Evolutionary conservation across 805 yeast genomes (phyloP), one percentile per base, ranked within the genome.

Genomic region (Jamesozyma rosinii): DNA sequence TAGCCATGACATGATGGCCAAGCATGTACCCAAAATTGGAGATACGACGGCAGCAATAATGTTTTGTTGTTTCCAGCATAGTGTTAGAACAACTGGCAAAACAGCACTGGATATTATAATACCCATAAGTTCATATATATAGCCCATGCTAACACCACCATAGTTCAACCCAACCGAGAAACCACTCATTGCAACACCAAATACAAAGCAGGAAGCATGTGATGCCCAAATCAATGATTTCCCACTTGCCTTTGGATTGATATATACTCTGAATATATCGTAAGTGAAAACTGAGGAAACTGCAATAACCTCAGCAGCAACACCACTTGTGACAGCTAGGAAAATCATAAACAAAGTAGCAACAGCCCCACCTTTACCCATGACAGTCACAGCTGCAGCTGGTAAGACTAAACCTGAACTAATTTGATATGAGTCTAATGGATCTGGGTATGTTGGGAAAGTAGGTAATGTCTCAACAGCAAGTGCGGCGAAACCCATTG

Each of bases 241-340:
- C 52, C 95, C 92, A 6, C 74, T 61, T 4, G 95, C 95, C 21
- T 69, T 67, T 38, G 95, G 94, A 57, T 85, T 77, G 55, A 87
- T 66, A 65, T 88, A 87, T 21, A 79, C 74, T 65, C 85, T 77
- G 76, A 82, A 88, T 48, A 88, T 71, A 65, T 88, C 96, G 54
- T 85, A 88, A 36, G 95, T 83, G 69, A 79, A 75, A 47, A 88
- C 77, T 2, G 95, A 81, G 3, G 95, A 83, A 17, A 85, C 89
- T 2, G 95, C 83, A 58, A 88, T 84, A 55, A 88, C 75, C 64
- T 88, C 95, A 32, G 95, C 90, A 27, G 95, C 83, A 75, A 85
- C 77, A 21, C 96, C 95, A 38, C 94, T 83, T 0, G 96, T 88
- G 35, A 83, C 90, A 21, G 96, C 95, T 89, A 86, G 83, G 64